Evolutionary conservation across 2,329 filamentous ascomycete species (phyloP).

Genomic region (Daldinia sp.): DNA sequence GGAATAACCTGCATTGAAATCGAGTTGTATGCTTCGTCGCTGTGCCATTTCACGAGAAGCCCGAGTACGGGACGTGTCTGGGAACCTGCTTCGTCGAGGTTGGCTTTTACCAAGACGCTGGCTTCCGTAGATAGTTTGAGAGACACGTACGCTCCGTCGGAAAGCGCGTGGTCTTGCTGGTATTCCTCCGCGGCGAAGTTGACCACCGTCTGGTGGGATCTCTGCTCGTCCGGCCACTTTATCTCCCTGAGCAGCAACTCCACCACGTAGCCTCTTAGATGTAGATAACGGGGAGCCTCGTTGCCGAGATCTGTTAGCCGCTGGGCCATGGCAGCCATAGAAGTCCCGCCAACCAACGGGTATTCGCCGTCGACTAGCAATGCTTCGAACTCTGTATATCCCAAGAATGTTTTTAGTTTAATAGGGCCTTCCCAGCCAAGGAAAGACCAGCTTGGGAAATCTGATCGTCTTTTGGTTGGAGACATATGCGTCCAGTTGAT

Average conservation of each 20-base stretch:
- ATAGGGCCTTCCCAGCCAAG: slow-evolving; percentile 5
- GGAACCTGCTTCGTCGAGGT: neutral
- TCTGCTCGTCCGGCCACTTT: neutral
- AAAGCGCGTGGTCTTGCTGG: neutral
- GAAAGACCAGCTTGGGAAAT: slow-evolving; percentile 8
- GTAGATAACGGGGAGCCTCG: neutral
- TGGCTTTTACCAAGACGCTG: neutral
- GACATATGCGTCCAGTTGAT: neutral
- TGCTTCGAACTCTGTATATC: neutral
- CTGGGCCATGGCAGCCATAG: neutral
- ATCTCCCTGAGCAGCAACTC: neutral
- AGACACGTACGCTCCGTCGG: neutral
- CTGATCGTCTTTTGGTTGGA: neutral
- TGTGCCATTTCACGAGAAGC: neutral
- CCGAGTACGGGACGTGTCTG: neutral
- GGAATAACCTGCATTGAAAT: neutral
- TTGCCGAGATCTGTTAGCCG: neutral
- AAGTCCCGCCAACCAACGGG: neutral
- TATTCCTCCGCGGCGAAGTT: neutral
- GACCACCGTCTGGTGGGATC: neutral
- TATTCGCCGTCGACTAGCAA: neutral
- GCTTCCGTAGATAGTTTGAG: neutral
- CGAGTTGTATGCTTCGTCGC: neutral
- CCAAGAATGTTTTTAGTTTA: neutral
- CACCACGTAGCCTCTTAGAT: neutral